Conservation (phyloP, 441 rosid genomes). For the Flueggea neowawraea region DNA sequence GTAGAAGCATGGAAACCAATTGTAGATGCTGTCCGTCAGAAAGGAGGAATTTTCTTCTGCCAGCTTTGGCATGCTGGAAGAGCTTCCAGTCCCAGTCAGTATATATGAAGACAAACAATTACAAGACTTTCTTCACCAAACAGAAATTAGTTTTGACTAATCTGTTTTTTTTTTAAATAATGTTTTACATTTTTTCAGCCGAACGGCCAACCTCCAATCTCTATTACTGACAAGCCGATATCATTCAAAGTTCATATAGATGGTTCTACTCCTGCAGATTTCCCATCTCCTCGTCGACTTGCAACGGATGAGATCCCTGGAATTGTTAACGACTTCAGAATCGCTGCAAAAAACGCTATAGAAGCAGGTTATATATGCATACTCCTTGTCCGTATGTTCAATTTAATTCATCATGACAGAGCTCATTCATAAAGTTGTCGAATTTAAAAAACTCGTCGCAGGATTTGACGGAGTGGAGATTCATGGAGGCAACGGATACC, state of each 20-base stretch:
- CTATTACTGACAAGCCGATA: slow-evolving; percentile 56
- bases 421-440: not conserved
- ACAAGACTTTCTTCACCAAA: too few species aligned
- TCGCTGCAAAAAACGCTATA: slow-evolving; percentile 64
- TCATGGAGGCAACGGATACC: slow-evolving; percentile 83
- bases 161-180: too few species aligned
- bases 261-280: slow-evolving; percentile 37
- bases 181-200: slow-evolving; percentile 47
- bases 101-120: not conserved
- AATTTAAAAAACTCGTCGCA: not conserved
- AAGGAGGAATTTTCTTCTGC: slow-evolving; percentile 70
- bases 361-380: slow-evolving; percentile 46
- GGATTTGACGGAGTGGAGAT: slow-evolving; percentile 91
- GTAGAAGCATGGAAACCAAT: slow-evolving; percentile 76
- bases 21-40: slow-evolving; percentile 60
- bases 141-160: too few species aligned
- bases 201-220: slow-evolving; percentile 57
- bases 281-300: slow-evolving; percentile 52
- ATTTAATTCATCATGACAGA: not conserved
- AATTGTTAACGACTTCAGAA: slow-evolving; percentile 46
- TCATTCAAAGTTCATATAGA: slow-evolving; percentile 29
- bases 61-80: slow-evolving; percentile 90
- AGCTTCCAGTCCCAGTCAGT: slow-evolving; percentile 33
- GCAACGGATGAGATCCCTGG: slow-evolving; percentile 37
- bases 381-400: not conserved